Base-by-base conservation (phyloP, 2,329 filamentous ascomycete species). In the Fusarium albosuccineum region DNA sequence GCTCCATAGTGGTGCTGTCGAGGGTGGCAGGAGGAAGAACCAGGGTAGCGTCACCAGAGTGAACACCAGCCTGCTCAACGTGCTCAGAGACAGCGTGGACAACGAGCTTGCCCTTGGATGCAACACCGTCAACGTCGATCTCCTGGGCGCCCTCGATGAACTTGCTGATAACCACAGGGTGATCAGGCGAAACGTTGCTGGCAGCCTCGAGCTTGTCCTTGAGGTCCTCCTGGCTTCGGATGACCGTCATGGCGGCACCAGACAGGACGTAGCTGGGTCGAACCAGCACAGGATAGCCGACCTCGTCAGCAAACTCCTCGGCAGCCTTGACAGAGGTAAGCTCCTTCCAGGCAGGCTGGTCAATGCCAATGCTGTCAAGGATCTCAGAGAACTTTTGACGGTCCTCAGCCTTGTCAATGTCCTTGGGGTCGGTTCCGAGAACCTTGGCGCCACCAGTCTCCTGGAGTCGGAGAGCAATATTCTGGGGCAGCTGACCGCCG, bases 311-410 rank as follows among this genome's bases (percentile, higher is more conserved):
- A 73, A 98, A 99, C 66, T 87, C 83, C 82, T 94, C 91, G n/a
- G 94, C 96, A 17, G 92, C 96, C 65, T 91, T 83, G 64, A 95
- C 92, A 14, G 93, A 97, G 30, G 92, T 97, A 39, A 98, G 89
- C 79, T 99, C 96, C 81, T 97, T 97, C 96, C 96, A 99, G 9
- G 93, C 94, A 36, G 96, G 96, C 82, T 99, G 96, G 78, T 98
- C 95, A 57, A 99, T 90, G 62, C 94, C 95, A 73, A 98, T 97
- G 79, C 92, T 97, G 80, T 99, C 96, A 45, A 99, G 87, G 68
- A 98, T 98, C 75, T 94, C 92, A 22, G 95, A 97, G 85, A 99
- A 99, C 81, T 99, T 98, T 80, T 98, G 94, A 77, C 96, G 90
- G 79, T 99, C 94, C 82, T 99, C 96, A 46, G 96, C 96, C 84